Base-by-base conservation (phyloP, 768 basidiomycete species). In the Kwoniella bestiolae region DNA sequence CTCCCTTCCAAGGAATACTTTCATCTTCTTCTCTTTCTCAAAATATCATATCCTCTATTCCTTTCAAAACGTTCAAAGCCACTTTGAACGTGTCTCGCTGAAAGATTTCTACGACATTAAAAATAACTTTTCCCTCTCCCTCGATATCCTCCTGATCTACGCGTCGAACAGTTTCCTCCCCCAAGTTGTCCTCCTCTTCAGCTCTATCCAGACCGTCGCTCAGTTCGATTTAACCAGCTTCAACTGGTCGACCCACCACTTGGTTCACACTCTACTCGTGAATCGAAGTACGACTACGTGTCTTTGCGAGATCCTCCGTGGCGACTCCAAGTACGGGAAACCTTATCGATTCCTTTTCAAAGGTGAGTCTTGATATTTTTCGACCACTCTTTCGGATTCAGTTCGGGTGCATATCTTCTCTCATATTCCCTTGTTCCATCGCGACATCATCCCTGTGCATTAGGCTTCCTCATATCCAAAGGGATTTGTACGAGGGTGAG, bases 31-130 rank as follows among this genome's bases (percentile, higher is more conserved):
- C 25, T 45, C 41, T 60, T 34, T 28, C n/a, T 34, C 28, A 28
- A 49, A 44, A 11, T 45, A 14, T 38, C 47, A 49, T 23, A 16
- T 34, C 44, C 29, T 60, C 52, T n/a, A 55, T 55, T 18, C 52
- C 52, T 38, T 55, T 55, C 52, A n/a, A 34, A 7, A n/a, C 14
- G n/a, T 60, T n/a, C 47, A 60, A 60, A 60, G 58, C n/a, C 29
- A 60, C 58, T 35, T 60, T 50, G 46, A 50, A 60, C n/a, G n/a
- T 25, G 26, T 1, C 23, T 55, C 32, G 0, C 1, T n/a, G 32
- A 35, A 25, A 55, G 8, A 5, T 55, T 31, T 51, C 32, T 16
- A 32, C 52, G 52, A 3, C 32, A 38, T n/a, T 14, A 34, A 32
- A 41, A 16, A 41, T 41, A 41, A 41, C 38, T 41, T 41, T 18